Base-by-base conservation (phyloP, 441 rosid genomes). In the Theobroma grandiflorum region DNA sequence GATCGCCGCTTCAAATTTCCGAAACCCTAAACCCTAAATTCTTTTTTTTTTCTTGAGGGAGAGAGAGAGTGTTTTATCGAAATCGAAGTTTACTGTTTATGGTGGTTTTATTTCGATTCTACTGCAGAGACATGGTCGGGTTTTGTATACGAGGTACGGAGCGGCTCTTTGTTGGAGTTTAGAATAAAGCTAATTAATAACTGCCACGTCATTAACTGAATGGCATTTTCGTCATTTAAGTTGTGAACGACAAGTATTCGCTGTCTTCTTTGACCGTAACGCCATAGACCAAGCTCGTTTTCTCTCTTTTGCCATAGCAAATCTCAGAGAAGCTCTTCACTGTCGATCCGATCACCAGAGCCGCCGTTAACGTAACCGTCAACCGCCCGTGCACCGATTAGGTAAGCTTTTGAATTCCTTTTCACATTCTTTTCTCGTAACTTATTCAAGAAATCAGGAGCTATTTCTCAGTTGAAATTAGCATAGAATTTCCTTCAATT, bases 21-120 rank as follows among this genome's bases (percentile, higher is more conserved):
- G 49, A 38, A 77, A 52, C 71, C 79, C 61, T 50, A 47, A 76
- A 53, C 22, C 52, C 79, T 49, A 63, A 47, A 10, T 20, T 18
- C n/a, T 4, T 35, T 35, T 26, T 2, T 18, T 35, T 22, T 6
- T 6, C 49, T 8, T 45, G 8, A 45, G 10, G 7, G 49, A 45
- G 49, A 26, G 49, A 40, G 42, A 40, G 2, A 26, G 64, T 2
- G 11, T 4, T 22, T 62, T 64, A 4, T 16, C 4, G 69, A 64
- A 35, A 64, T 64, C 69, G 43, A n/a, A 64, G n/a, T 63, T 8
- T 62, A 10, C 15, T 45, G 12, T 22, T 12, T 22, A 8, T 2
- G 43, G 18, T 11, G 69, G 35, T 64, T 64, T 64, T 35, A 31
- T 5, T 64, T 35, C 35, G 9, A 12, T 58, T 20, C 22, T 58